Percentiles rank a stretch among this genome's conserved stretches.
phyloP scores from a whole-genome alignment of 2,329 filamentous ascomycete species.

The Nothopassalora personata region DNA sequence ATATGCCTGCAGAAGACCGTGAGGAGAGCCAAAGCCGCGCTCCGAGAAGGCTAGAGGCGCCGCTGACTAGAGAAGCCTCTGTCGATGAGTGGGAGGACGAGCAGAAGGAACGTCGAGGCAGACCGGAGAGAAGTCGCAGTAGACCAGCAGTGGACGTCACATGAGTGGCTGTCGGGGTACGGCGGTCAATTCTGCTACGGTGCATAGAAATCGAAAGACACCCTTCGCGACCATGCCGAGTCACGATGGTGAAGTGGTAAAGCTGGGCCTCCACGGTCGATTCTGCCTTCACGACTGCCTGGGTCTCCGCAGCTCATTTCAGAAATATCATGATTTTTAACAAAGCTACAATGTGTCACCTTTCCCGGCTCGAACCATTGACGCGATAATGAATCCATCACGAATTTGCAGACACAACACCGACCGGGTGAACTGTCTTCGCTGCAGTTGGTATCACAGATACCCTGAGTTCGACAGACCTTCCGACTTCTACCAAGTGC shows the following conservation, averaged over 20 bases:
- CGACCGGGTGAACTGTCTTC: neutral
- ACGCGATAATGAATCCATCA: neutral
- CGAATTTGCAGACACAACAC: neutral
- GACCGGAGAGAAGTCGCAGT: conserved; percentile 1
- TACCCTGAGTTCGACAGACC: neutral
- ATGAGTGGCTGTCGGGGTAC: neutral
- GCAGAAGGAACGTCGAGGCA: neutral
- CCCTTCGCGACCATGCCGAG: neutral
- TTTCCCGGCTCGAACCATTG: neutral
- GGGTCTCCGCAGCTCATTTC: too few relatives aligned
- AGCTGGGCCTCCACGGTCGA: neutral
- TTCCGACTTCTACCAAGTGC: neutral
- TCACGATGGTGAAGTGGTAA: neutral
- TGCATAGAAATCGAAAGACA: neutral
- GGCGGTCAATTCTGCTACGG: neutral
- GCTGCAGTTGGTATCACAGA: neutral
- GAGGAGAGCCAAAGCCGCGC: conserved; percentile 4
- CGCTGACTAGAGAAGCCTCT: neutral
- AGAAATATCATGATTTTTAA: too few relatives aligned
- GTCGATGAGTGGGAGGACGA: neutral
- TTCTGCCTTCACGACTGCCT: neutral
- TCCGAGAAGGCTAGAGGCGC: conserved; percentile 4
- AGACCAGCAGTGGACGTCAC: conserved; percentile 5
- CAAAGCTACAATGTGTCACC: neutral
- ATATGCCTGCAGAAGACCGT: conserved; percentile 1